Percentiles rank a stretch among this genome's conserved stretches.
phyloP scores from a whole-genome alignment of 1,284 basidiomycete species.

The Omphalotus olearius region DNA sequence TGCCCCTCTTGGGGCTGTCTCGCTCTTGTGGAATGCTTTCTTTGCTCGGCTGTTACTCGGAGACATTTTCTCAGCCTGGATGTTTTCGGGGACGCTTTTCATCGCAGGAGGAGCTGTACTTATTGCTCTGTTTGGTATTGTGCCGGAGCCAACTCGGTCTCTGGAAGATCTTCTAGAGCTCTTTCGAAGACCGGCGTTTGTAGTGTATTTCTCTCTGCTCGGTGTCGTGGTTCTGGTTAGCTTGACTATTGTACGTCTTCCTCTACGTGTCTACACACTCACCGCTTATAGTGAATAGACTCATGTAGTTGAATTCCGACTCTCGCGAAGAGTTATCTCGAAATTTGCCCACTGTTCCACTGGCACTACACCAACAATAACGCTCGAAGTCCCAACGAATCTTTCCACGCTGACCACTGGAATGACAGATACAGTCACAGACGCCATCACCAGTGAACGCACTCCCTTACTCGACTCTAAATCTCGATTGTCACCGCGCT shows the following conservation, averaged over 20 bases:
- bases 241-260: constrained; percentile 57
- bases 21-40: constrained; percentile 93
- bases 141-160: constrained; percentile 87
- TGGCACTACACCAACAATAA: constrained; percentile 14
- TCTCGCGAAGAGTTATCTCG: constrained; percentile 16
- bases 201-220: constrained; percentile 78
- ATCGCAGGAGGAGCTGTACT: constrained; percentile 88
- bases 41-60: constrained; percentile 86
- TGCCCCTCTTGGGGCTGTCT: constrained; percentile 89
- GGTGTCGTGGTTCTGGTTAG: constrained; percentile 59
- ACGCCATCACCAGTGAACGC: constrained; percentile 43
- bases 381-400: constrained; percentile 20
- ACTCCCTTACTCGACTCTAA: constrained; percentile 60
- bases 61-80: constrained; percentile 82
- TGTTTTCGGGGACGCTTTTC: constrained; percentile 82
- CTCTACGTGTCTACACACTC: neutral
- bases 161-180: constrained; percentile 83
- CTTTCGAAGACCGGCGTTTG: constrained; percentile 77
- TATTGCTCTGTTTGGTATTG: constrained; percentile 90
- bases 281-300: constrained; percentile 40
- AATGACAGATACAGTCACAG: constrained; percentile 26
- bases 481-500: constrained; percentile 24
- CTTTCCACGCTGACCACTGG: constrained; percentile 32
- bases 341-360: constrained; percentile 31
- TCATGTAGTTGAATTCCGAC: constrained; percentile 51